Base-by-base conservation (phyloP, 306 rosid genomes). In the Potentilla sterilis region DNA sequence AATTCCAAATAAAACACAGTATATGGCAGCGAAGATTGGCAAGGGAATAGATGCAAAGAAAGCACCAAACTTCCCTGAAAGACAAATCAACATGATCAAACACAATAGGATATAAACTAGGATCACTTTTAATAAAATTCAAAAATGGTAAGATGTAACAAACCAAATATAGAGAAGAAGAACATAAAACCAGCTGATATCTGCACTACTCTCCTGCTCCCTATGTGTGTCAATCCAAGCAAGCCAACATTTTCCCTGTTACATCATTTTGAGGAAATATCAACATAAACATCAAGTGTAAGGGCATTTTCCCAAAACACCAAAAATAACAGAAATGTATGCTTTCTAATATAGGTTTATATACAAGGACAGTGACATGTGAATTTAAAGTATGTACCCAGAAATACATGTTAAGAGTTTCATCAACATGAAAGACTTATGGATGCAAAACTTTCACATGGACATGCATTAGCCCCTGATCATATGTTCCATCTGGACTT, bases 141-240 rank as follows among this genome's bases (percentile, higher is more conserved):
- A 7, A 52, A 74, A 66, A 1, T 18, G 70, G 21, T 74, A 51
- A 55, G 76, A 4, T 18, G 78, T 65, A 78, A 90, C 89, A 16
- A 79, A 88, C 99, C 99, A 16, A 96, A 96, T 73, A 96, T 96
- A 16, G 97, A 68, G 83, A 92, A 92, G 88, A 96, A 90, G 84
- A 96, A 77, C 99, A 96, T 96, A 90, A 92, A 96, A 49, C 79
- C 91, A 64, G 94, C 78, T n/a, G 98, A 92, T 49, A 96, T 90
- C 76, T 96, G 97, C 87, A 92, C 97, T 1, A 91, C 96, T 80
- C 99, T 88, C 83, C 99, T 82, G 90, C 99, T 96, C 64, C 99
- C 99, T 54, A 96, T 92, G 77, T 77, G 90, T 0, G 99, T 96
- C 76, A 96, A 77, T 68, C 99, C 99, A 78, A 96, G 97, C 42